A percentile compares a stretch with the other conserved stretches of the same genome.
Evolutionary conservation across 257 asterid genomes (phyloP).

Genomic region (Sherardia arvensis): DNA sequence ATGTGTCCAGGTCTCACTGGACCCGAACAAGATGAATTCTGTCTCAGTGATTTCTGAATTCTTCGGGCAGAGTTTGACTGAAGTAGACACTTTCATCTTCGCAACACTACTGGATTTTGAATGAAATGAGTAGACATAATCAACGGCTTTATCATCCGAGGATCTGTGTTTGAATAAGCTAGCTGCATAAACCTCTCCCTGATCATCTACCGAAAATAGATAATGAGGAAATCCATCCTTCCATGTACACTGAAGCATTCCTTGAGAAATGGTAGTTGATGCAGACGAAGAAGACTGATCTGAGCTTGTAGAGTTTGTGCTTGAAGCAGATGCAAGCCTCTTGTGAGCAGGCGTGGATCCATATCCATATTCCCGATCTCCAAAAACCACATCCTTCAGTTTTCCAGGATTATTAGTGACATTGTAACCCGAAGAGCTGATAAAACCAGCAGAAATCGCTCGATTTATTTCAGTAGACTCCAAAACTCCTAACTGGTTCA

Average conservation of each 20-base stretch:
- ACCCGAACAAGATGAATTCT: conserved; percentile 46
- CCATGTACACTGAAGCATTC: conserved; percentile 74
- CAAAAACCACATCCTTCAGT: conserved; percentile 29
- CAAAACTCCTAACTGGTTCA: conserved; percentile 33
- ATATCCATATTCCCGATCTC: conserved; percentile 16
- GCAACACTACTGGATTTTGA: conserved; percentile 40
- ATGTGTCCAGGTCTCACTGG: conserved; percentile 20
- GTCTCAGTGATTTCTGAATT: conserved; percentile 52
- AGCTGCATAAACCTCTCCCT: conserved; percentile 52
- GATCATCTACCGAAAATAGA: conserved; percentile 64
- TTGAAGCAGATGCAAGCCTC: conserved; percentile 48
- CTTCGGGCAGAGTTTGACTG: conserved; percentile 34
- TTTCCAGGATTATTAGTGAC: conserved; percentile 18
- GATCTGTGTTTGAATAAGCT: conserved; percentile 32
- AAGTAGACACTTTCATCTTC: conserved; percentile 69
- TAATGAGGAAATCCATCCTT: conserved; percentile 55
- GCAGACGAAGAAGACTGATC: conserved; percentile 47
- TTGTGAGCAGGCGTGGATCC: conserved; percentile 26
- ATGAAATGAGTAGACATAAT: conserved; percentile 63
- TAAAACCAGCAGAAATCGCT: conserved; percentile 15
- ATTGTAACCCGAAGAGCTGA: conserved; percentile 21
- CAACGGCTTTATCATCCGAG: conserved; percentile 38
- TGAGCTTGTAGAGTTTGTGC: conserved; percentile 53
- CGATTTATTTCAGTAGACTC: conserved; percentile 21
- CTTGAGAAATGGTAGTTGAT: conserved; percentile 40